Evolutionary conservation across 352 stramenopile genomes (phyloP).

Genomic region (Albugo laibachii): DNA sequence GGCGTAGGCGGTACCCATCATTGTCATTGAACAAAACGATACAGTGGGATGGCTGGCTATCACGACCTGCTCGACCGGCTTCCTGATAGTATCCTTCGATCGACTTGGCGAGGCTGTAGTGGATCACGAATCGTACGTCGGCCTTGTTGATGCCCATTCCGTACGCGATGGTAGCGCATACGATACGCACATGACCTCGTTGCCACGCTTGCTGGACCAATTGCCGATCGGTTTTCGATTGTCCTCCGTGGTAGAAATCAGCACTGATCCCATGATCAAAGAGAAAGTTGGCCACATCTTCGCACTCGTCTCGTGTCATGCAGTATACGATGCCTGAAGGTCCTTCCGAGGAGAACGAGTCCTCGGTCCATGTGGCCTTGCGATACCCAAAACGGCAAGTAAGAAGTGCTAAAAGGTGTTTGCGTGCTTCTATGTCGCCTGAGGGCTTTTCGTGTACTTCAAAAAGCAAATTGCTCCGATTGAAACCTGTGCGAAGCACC

Average conservation of each 20-base stretch:
- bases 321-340: constrained; percentile 85
- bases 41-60: constrained; percentile 78
- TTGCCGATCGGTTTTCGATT: constrained; percentile 28
- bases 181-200: constrained; percentile 47
- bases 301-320: constrained; percentile 80
- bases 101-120: constrained; percentile 75
- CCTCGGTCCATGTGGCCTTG: constrained; percentile 15
- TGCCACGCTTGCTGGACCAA: constrained; percentile 40
- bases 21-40: constrained; percentile 66
- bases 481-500: constrained; percentile 82
- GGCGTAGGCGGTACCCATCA: constrained; percentile 70
- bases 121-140: constrained; percentile 81
- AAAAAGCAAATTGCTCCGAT: constrained; percentile 83
- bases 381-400: constrained; percentile 1
- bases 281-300: constrained; percentile 70
- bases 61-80: constrained; percentile 86
- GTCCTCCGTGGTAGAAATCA: constrained; percentile 77
- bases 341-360: constrained; percentile 38
- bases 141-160: constrained; percentile 89
- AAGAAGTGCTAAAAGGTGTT: too few species aligned
- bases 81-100: constrained; percentile 97
- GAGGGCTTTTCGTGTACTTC: constrained; percentile 57
- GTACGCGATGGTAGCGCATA: constrained; percentile 88
- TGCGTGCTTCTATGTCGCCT: constrained; percentile 15
- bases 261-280: constrained; percentile 47